These are phyloP conservation scores for Alternaria ventricosa DNA, from an alignment of 2,329 filamentous ascomycete genomes.

Conservation along the genomic window DNA sequence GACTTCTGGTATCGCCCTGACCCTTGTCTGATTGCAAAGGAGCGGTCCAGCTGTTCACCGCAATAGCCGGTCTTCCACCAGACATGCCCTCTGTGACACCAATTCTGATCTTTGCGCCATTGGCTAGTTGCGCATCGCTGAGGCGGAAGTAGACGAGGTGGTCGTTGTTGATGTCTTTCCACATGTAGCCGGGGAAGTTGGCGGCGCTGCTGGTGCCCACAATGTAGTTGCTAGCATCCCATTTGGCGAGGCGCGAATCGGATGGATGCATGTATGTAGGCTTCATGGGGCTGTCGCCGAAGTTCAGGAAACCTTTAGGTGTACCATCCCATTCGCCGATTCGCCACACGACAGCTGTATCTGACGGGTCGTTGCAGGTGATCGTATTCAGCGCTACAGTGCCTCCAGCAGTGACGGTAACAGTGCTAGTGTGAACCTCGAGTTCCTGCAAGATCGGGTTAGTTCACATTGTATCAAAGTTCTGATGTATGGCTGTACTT, in stretches of 20 bases:
- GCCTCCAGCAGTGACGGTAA: slow-evolving; percentile 55
- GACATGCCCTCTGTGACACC: slow-evolving; percentile 30
- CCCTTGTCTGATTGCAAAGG: slow-evolving; percentile 22
- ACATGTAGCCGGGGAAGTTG: slow-evolving; percentile 52
- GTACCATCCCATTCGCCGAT: slow-evolving; percentile 70
- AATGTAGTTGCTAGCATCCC: slow-evolving; percentile 28
- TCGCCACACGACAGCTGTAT: slow-evolving; percentile 61
- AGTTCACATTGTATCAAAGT: background rate
- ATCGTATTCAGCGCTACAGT: slow-evolving; percentile 58
- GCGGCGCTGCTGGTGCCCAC: slow-evolving; percentile 19
- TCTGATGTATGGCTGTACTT: background rate
- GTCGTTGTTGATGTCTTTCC: slow-evolving; percentile 52
- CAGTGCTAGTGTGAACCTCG: slow-evolving; percentile 43
- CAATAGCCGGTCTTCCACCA: slow-evolving; percentile 25
- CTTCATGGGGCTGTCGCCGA: slow-evolving; percentile 49
- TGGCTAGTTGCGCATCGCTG: slow-evolving; percentile 26
- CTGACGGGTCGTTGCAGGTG: slow-evolving; percentile 55
- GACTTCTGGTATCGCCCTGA: slow-evolving; percentile 25
- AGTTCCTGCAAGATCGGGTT: slow-evolving; percentile 20
- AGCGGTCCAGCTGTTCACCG: slow-evolving; percentile 24
- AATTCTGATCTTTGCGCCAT: slow-evolving; percentile 26
- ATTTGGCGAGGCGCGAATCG: slow-evolving; percentile 39
- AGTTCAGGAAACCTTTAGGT: slow-evolving; percentile 63
- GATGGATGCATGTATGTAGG: slow-evolving; percentile 54
- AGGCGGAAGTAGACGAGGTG: slow-evolving; percentile 52